Evolutionary conservation across 2,329 filamentous ascomycete species (phyloP).

Genomic region (Fusarium beomiforme): DNA sequence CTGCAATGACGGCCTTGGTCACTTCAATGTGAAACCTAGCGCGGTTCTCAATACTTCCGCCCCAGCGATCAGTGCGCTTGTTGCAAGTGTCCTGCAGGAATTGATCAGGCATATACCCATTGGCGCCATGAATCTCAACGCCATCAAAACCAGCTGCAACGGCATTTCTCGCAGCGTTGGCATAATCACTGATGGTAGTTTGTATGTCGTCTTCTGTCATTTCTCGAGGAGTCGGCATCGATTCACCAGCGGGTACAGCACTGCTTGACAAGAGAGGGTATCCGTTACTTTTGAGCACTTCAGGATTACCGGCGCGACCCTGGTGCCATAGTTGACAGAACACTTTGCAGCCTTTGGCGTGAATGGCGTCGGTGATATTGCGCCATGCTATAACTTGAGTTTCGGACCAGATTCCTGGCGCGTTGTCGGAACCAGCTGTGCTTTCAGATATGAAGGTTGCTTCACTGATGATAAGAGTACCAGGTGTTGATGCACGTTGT

Average conservation of each 20-base stretch:
- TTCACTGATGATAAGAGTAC: not conserved
- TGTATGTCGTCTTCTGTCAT: not conserved
- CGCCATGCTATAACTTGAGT: not conserved
- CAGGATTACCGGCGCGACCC: not conserved
- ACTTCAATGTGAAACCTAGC: not conserved
- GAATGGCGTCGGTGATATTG: fast-evolving
- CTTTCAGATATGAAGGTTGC: not conserved
- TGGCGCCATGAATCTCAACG: not conserved
- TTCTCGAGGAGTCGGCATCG: not conserved
- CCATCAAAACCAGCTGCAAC: not conserved
- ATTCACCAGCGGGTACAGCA: not conserved
- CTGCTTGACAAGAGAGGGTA: not conserved
- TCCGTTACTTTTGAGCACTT: not conserved
- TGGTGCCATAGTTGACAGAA: not conserved
- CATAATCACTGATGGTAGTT: not conserved
- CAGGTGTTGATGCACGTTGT: not conserved
- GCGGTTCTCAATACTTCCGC: not conserved
- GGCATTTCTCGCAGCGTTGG: not conserved
- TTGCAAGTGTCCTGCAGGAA: not conserved
- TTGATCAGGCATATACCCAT: not conserved
- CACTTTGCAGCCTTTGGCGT: not conserved
- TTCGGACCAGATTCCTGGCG: not conserved
- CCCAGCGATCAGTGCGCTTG: not conserved
- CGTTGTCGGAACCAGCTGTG: not conserved
- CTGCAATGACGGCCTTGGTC: not conserved